phyloP scores from a whole-genome alignment of 257 asterid genomes.

The Solanum phureja region DNA sequence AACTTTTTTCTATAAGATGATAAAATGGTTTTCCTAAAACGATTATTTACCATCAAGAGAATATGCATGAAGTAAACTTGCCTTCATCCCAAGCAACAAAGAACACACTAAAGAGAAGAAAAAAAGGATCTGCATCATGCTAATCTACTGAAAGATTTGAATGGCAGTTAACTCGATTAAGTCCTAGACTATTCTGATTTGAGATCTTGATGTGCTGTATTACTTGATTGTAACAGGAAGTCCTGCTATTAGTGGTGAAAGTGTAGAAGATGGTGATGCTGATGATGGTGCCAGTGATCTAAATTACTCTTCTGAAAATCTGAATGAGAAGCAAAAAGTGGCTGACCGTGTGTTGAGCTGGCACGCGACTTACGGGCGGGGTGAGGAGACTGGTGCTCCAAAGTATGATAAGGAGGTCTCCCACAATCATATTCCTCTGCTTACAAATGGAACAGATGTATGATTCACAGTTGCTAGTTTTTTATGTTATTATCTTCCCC shows the following conservation, averaged over 20 bases:
- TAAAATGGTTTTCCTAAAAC: neutral
- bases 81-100: neutral
- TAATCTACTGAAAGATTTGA: neutral
- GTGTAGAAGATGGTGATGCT: constrained; percentile 51
- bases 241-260: constrained; percentile 80
- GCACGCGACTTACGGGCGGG: constrained; percentile 73
- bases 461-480: constrained; percentile 12
- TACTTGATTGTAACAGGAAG: constrained; percentile 47
- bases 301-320: constrained; percentile 42
- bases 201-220: neutral
- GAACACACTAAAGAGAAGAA: neutral
- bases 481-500: neutral
- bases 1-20: neutral
- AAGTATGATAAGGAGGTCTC: constrained; percentile 90
- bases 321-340: constrained; percentile 66
- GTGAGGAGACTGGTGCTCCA: constrained; percentile 60
- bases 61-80: neutral
- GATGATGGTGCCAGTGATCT: constrained; percentile 46
- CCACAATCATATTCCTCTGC: constrained; percentile 83
- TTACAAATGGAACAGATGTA: constrained; percentile 93
- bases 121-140: neutral
- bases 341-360: constrained; percentile 95
- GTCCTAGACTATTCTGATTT: neutral
- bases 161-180: neutral
- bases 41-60: neutral